phyloP scores from a whole-genome alignment of 148 eudicot genomes.

The Salicornia ramosissima region DNA sequence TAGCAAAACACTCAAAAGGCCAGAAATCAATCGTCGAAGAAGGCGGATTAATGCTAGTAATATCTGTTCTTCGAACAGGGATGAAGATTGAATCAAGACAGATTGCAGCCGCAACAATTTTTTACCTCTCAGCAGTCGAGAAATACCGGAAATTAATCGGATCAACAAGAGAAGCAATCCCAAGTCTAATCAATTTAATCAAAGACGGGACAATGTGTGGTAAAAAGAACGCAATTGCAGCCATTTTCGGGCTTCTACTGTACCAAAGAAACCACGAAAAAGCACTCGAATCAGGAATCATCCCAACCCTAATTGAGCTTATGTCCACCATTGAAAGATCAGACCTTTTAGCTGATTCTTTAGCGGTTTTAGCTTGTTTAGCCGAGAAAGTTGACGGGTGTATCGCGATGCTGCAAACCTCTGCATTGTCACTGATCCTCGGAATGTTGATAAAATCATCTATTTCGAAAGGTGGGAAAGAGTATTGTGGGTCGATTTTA shows the following conservation, averaged over 20 bases:
- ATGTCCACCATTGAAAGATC: slow-evolving; percentile 34
- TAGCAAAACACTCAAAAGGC: slow-evolving; percentile 59
- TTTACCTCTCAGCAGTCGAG: slow-evolving; percentile 55
- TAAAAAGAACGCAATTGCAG: slow-evolving; percentile 66
- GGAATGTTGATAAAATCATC: slow-evolving; percentile 30
- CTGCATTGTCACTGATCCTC: slow-evolving; percentile 27
- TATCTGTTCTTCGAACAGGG: slow-evolving; percentile 43
- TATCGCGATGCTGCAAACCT: slow-evolving; percentile 32
- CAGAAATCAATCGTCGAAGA: slow-evolving; percentile 57
- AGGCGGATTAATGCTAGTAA: slow-evolving; percentile 48
- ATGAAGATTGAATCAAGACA: slow-evolving; percentile 49
- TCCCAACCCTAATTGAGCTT: slow-evolving; percentile 40
- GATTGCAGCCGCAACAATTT: slow-evolving; percentile 67
- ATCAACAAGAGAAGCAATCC: slow-evolving; percentile 36
- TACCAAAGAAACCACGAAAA: slow-evolving; percentile 43
- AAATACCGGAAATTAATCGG: slow-evolving; percentile 59
- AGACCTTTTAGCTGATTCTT: slow-evolving; percentile 48
- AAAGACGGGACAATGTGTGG: slow-evolving; percentile 53
- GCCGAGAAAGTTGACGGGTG: slow-evolving; percentile 57
- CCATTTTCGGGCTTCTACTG: slow-evolving; percentile 50
- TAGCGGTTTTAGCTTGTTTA: slow-evolving; percentile 52
- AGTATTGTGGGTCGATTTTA: slow-evolving; percentile 60
- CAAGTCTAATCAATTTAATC: slow-evolving; percentile 48
- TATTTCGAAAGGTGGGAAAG: slow-evolving; percentile 47
- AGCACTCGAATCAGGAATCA: slow-evolving; percentile 42